phyloP scores from a whole-genome alignment of 129 eudicot species.

The Sambucus nigra region DNA sequence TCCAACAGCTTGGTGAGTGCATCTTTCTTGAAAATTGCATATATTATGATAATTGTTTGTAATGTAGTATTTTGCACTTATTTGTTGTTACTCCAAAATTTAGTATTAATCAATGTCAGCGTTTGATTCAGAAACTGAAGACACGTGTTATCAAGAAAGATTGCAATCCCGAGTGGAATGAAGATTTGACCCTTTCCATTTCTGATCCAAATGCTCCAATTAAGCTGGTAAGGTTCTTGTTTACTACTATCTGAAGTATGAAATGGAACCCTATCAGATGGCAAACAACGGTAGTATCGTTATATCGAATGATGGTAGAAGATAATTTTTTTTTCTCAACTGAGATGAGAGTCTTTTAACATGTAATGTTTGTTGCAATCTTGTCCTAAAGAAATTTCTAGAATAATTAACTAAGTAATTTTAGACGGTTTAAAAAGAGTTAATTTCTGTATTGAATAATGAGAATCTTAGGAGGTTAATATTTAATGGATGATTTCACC shows the following conservation, averaged over 20 bases:
- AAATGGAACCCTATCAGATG: no score
- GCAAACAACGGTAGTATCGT: neutral
- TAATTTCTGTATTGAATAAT: neutral
- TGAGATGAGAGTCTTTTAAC: neutral
- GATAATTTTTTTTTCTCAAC: neutral
- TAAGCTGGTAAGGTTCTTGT: constrained; percentile 36
- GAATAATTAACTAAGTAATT: neutral
- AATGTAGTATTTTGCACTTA: neutral
- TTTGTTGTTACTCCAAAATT: neutral
- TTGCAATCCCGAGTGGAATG: constrained; percentile 75
- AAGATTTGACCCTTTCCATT: constrained; percentile 66
- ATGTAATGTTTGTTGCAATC: neutral
- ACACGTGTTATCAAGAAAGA: constrained; percentile 61
- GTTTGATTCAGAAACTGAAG: constrained; percentile 52
- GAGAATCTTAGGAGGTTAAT: neutral
- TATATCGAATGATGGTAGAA: neutral
- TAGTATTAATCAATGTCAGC: neutral
- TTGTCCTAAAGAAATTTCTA: no score
- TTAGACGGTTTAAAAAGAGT: neutral
- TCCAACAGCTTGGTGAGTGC: neutral
- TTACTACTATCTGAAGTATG: neutral
- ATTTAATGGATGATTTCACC: no score
- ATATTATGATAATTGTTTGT: neutral
- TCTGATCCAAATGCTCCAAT: constrained; percentile 42
- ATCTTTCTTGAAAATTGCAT: neutral